Conservation (phyloP, 192 early-diverging fungal species). For the Backusella australiensis region DNA sequence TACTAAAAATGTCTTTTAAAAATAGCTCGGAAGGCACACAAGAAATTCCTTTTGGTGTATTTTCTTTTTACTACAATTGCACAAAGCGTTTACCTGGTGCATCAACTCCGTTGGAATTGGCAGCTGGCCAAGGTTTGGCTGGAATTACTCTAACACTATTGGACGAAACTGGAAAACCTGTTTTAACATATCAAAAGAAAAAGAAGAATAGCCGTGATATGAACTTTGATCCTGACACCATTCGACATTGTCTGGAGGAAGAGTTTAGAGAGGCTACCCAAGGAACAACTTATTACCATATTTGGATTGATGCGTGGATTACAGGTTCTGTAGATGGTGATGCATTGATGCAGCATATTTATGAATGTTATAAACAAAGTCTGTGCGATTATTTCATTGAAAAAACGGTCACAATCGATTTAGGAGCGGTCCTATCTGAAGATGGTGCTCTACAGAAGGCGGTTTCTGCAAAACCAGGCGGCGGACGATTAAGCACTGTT, state of each 20-base stretch:
- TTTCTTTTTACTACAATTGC: conserved; percentile 53
- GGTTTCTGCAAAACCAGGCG: not conserved
- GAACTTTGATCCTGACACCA: conserved; percentile 14
- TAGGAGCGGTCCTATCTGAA: not conserved
- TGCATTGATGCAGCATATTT: conserved; percentile 42
- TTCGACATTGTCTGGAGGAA: conserved; percentile 17
- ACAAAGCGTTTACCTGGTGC: conserved; percentile 20
- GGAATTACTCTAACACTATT: conserved; percentile 52
- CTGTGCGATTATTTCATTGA: conserved; percentile 54
- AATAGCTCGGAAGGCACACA: not conserved
- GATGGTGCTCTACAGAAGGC: conserved; percentile 6
- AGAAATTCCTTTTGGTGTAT: conserved; percentile 30
- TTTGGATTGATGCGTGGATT: conserved; percentile 50
- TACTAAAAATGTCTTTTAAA: not conserved
- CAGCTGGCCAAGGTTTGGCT: conserved; percentile 50
- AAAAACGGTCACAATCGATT: conserved; percentile 13
- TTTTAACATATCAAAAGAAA: conserved; percentile 28
- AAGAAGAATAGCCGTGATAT: not conserved
- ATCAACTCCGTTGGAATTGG: conserved; percentile 38
- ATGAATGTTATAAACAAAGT: conserved; percentile 49
- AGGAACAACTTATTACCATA: conserved; percentile 22
- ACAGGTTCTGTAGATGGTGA: conserved; percentile 41
- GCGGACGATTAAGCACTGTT: not conserved
- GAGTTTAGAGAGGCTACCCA: conserved; percentile 20
- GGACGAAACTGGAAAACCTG: conserved; percentile 37